Base-by-base conservation (phyloP, 1,139 yeast species). In the Yamadazyma blattariae region DNA sequence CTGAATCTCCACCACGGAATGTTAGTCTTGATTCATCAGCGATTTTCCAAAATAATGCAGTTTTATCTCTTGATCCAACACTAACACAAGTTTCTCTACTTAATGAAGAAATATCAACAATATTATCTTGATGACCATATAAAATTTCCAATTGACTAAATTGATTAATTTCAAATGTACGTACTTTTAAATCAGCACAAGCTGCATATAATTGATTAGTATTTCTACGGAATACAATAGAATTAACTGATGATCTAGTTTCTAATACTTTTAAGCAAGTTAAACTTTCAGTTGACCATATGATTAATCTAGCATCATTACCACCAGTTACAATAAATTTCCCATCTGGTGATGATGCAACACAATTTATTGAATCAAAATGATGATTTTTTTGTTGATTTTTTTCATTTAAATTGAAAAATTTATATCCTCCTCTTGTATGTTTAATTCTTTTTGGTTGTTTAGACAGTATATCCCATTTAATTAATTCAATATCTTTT, bases 21-120 rank as follows among this genome's bases (percentile, higher is more conserved):
- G 97, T 89, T 49, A 92, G 74, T 53, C 97, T 76, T 2, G 95
- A 79, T 62, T 92, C 98, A 52, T 94, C 98, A 19, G 95, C 78
- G 46, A 92, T 88, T 59, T 94, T 92, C 98, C 98, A 92, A 50
- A 87, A 69, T 82, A 94, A 84, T 13, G 94, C 97, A 1, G 96
- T 86, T 50, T 95, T 81, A 61, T 92, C 98, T 51, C 98, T 77
- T 5, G 95, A 74, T 15, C 98, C 98, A 18, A 90, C 97, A 16
- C 96, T 87, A 25, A 92, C 92, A 68, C 98, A 92, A 34, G 96
- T 79, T 55, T 92, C 97, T 58, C 81, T 79, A 13, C 79, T 77
- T 44, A 92, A 67, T 0, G 96, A 85, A 17, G 89, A 67, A 38
- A 92, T 82, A 52, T 82, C 97, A 30, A 77, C 74, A 29, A 92